Percentiles rank a stretch among this genome's conserved stretches.
These are phyloP conservation scores for Cornus suecica DNA, from an alignment of 148 eudicot species.

Conservation along the genomic window DNA sequence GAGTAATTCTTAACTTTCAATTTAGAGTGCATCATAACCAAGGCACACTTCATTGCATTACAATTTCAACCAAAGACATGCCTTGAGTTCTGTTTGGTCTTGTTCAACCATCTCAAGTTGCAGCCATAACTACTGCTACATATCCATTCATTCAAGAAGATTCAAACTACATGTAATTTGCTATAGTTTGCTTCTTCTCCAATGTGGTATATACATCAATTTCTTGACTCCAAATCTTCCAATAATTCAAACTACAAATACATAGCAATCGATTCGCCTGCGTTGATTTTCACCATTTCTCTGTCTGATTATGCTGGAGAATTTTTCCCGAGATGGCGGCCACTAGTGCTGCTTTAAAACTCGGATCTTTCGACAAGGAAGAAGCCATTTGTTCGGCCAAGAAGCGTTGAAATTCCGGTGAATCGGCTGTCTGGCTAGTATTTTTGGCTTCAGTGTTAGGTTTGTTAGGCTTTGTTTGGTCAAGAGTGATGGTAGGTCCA, in stretches of 20 bases:
- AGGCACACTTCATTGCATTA: neutral
- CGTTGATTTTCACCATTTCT: conserved; percentile 12
- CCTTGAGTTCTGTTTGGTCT: neutral
- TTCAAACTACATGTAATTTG: neutral
- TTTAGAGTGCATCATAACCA: neutral
- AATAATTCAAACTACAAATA: neutral
- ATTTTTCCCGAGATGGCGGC: conserved; percentile 40
- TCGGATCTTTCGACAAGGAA: conserved; percentile 38
- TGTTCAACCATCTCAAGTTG: neutral
- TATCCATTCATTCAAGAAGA: neutral
- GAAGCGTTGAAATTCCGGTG: conserved; percentile 32
- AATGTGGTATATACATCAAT: conserved; percentile 10
- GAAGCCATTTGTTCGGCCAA: conserved; percentile 48
- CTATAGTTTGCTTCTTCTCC: neutral
- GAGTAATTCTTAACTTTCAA: too few species aligned
- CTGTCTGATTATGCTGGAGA: conserved; percentile 20
- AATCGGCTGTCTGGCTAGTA: neutral
- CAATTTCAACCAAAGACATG: neutral
- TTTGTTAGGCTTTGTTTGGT: conserved; percentile 28
- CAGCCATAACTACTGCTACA: too few species aligned
- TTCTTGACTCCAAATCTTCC: neutral
- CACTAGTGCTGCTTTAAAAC: conserved; percentile 43
- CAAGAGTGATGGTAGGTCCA: conserved; percentile 27
- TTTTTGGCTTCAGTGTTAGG: neutral
- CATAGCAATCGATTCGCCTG: neutral